Evolutionary conservation across 1,284 basidiomycete genomes (phyloP).

Genomic region (Mrakiaceae sp.): DNA sequence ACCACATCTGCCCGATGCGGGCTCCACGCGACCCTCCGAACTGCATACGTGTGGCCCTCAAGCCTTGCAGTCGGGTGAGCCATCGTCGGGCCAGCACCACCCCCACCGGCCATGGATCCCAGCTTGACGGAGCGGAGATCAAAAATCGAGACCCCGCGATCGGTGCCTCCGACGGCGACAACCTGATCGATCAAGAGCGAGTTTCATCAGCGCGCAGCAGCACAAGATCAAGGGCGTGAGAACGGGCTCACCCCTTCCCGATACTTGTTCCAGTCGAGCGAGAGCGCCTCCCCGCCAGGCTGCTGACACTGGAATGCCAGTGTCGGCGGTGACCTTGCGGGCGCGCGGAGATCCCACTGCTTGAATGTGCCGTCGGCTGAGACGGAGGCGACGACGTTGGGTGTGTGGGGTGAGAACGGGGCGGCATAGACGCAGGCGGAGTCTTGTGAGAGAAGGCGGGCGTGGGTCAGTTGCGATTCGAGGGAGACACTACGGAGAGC

Average conservation of each 20-base stretch:
- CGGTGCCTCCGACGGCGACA: constrained; percentile 15
- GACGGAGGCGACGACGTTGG: constrained; percentile 65
- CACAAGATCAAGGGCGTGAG: constrained; percentile 35
- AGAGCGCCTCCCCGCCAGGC: constrained; percentile 20
- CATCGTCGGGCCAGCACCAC: neutral
- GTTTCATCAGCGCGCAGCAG: neutral
- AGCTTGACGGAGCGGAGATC: neutral
- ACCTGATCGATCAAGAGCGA: constrained; percentile 10
- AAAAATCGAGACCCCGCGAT: constrained; percentile 21
- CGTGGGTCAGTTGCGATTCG: neutral
- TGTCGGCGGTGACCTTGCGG: constrained; percentile 19
- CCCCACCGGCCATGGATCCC: neutral
- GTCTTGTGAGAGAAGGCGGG: constrained; percentile 35
- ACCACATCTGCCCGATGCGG: constrained; percentile 62
- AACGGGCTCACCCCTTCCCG: constrained; percentile 29
- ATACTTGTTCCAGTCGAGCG: constrained; percentile 48
- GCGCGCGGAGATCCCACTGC: constrained; percentile 63
- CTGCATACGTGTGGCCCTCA: constrained; percentile 16
- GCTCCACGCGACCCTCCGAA: constrained; percentile 24
- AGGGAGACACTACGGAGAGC: neutral
- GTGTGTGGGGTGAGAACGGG: constrained; percentile 80
- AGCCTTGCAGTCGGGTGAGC: neutral
- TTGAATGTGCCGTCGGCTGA: constrained; percentile 74
- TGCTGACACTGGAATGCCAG: constrained; percentile 12
- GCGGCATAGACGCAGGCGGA: constrained; percentile 76